Conservation (phyloP, 2,329 filamentous ascomycete species). For the Botrytis pseudocinerea region DNA sequence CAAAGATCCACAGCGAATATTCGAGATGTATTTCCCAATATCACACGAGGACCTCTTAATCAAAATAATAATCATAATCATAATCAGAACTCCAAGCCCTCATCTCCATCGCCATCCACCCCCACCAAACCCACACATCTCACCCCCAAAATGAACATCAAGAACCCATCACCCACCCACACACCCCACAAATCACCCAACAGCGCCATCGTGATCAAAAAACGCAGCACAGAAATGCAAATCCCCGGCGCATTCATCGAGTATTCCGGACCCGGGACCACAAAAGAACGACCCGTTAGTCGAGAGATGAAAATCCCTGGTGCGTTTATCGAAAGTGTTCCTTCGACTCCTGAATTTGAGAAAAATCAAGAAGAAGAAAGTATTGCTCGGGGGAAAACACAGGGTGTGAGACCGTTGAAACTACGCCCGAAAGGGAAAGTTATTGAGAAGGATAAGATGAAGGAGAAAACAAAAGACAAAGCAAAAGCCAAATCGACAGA, state of each 20-base stretch:
- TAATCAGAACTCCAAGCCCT: background rate
- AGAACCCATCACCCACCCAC: background rate
- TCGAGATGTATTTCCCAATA: slow-evolving; percentile 8
- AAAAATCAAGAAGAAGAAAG: slow-evolving; percentile 29
- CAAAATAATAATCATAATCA: background rate
- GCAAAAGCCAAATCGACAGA: background rate
- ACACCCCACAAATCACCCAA: background rate
- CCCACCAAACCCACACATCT: background rate
- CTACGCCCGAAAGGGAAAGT: background rate
- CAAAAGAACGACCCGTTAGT: background rate
- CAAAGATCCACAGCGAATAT: background rate
- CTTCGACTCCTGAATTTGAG: slow-evolving; percentile 24
- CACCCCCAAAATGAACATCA: background rate
- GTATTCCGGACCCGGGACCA: background rate
- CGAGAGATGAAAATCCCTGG: slow-evolving; percentile 31
- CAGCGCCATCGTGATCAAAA: background rate
- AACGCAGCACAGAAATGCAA: slow-evolving; percentile 19
- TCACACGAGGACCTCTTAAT: background rate
- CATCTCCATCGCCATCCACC: too few relatives aligned
- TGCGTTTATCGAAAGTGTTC: slow-evolving; percentile 25
- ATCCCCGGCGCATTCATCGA: slow-evolving; percentile 16
- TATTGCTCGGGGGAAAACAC: background rate
- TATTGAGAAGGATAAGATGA: background rate
- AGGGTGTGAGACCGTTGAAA: background rate
- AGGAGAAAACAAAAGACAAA: background rate